phyloP scores from a whole-genome alignment of 148 eudicot species.

The Chenopodium berlandieri region DNA sequence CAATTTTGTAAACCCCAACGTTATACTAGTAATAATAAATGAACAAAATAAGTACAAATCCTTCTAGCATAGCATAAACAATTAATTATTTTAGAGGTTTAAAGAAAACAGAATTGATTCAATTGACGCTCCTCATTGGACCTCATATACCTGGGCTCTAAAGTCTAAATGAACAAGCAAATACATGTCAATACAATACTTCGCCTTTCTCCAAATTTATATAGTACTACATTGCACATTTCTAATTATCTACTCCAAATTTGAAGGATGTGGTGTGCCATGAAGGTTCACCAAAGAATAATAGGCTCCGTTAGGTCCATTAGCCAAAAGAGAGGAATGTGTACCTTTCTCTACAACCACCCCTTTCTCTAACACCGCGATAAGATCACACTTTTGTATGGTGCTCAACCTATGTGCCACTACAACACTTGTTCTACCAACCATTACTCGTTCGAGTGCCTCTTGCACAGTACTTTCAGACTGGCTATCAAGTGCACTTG shows the following conservation, averaged over 20 bases:
- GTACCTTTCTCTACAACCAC: conserved; percentile 47
- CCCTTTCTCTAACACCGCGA: conserved; percentile 67
- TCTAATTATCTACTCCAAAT: not conserved
- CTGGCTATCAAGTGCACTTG: conserved; percentile 62
- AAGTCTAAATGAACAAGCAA: no score
- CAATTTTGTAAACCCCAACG: no score
- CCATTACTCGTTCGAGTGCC: conserved; percentile 71
- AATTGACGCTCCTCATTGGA: no score
- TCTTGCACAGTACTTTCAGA: conserved; percentile 71
- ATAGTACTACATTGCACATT: no score
- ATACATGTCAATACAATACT: no score
- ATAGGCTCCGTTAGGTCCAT: conserved; percentile 60
- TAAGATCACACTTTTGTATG: conserved; percentile 56
- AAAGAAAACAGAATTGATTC: no score
- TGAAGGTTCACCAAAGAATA: conserved; percentile 64
- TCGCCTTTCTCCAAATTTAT: no score
- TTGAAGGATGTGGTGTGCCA: conserved; percentile 18
- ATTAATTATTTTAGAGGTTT: no score
- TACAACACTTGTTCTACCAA: conserved; percentile 63
- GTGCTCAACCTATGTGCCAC: conserved; percentile 81
- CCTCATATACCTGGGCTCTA: no score
- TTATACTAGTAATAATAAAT: no score
- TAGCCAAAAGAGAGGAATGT: conserved; percentile 35
- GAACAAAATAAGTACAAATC: no score
- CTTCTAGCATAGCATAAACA: no score